Conservation (phyloP, 192 early-diverging fungal species). For the Coemansia sp. region DNA sequence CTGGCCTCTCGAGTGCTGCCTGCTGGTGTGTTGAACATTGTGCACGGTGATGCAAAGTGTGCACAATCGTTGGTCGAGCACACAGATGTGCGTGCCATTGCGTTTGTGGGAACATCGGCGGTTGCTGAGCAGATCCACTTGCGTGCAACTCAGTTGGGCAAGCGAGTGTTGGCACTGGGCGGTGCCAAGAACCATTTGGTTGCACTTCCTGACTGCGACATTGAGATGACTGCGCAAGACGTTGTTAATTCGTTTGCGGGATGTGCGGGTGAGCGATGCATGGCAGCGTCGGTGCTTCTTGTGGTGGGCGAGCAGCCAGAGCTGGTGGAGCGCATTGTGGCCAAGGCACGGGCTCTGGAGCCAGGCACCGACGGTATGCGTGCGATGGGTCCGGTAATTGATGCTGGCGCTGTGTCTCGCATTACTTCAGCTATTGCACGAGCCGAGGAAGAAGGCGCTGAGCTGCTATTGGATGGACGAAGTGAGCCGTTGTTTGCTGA, state of each 20-base stretch:
- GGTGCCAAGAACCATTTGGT: conserved; percentile 79
- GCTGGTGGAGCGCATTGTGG: conserved; percentile 63
- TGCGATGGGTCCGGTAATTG: conserved; percentile 77
- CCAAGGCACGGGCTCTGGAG: conserved; percentile 55
- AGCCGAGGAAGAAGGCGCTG: conserved; percentile 59
- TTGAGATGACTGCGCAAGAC: conserved; percentile 76
- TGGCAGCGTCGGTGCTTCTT: conserved; percentile 73
- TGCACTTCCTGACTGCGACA: conserved; percentile 72
- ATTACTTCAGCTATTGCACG: conserved; percentile 63
- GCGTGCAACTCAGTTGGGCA: conserved; percentile 56
- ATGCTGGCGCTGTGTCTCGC: conserved; percentile 59
- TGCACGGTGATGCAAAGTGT: conserved; percentile 59
- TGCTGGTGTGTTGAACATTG: conserved; percentile 73
- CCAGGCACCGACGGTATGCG: conserved; percentile 52
- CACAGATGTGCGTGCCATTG: conserved; percentile 63
- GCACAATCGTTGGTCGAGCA: conserved; percentile 64
- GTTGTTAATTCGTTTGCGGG: conserved; percentile 75
- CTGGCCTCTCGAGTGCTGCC: conserved; percentile 64
- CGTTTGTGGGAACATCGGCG: conserved; percentile 80
- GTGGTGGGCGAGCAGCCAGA: conserved; percentile 67
- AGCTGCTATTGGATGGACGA: conserved; percentile 73
- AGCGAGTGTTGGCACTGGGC: conserved; percentile 73
- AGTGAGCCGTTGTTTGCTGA: conserved; percentile 31
- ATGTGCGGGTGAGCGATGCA: conserved; percentile 78
- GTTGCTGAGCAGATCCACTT: conserved; percentile 65